These are phyloP conservation scores for Kazachstania taianensis DNA, from an alignment of 805 yeast genomes.

Conservation along the genomic window DNA sequence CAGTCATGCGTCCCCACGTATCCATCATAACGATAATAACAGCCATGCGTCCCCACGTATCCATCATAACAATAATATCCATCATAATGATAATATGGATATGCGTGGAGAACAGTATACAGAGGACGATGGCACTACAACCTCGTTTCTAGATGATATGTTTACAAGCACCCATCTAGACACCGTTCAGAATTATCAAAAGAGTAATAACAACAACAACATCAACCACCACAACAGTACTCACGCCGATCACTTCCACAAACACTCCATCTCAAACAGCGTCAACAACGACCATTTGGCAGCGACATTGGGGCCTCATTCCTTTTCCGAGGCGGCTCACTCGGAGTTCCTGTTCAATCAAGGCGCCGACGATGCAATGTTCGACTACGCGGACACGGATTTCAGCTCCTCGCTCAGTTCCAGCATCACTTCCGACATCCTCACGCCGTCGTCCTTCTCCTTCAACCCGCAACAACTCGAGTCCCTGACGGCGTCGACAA, in stretches of 20 bases:
- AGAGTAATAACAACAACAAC: not conserved
- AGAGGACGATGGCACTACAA: not conserved
- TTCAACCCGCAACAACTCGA: conserved; percentile 18
- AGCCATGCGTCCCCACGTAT: too few species aligned
- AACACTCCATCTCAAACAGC: conserved; percentile 1
- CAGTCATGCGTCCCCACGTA: too few species aligned
- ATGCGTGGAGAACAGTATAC: not conserved
- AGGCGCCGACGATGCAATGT: conserved; percentile 14
- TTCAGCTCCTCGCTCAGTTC: conserved; percentile 25
- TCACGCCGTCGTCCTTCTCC: conserved; percentile 19
- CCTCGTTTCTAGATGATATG: conserved; percentile 19
- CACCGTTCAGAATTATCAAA: not conserved
- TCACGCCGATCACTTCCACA: not conserved
- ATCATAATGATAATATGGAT: not conserved
- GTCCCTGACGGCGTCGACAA: conserved; percentile 3
- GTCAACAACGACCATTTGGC: not conserved
- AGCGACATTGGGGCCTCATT: conserved; percentile 1
- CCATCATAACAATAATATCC: not conserved
- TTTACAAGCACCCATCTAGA: conserved; percentile 8
- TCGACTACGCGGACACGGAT: conserved; percentile 21
- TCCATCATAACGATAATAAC: not conserved
- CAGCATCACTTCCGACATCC: conserved; percentile 18
- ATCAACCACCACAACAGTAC: not conserved
- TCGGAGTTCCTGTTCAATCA: conserved; percentile 15
- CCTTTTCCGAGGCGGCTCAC: conserved; percentile 5